A percentile compares a stretch with the other conserved stretches of the same genome.
Conservation (phyloP, 1,284 basidiomycete species). For the Sphaerobolus stellatus region DNA sequence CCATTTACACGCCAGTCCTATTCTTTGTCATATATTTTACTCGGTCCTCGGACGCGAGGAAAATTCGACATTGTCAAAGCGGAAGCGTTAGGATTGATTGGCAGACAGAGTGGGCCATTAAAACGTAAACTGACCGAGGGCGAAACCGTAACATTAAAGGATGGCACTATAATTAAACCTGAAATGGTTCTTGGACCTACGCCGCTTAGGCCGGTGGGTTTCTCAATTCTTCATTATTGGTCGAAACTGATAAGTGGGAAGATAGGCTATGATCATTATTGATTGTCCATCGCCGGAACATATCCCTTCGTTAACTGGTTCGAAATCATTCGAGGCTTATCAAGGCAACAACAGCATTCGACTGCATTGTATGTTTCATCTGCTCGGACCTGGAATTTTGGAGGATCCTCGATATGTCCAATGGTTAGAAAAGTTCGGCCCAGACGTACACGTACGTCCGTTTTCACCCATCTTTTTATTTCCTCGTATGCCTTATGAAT, state of each 20-base stretch:
- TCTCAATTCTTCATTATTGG: constrained; percentile 3
- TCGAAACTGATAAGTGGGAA: constrained; percentile 16
- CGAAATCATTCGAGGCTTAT: constrained; percentile 50
- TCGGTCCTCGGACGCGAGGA: constrained; percentile 80
- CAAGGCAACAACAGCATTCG: constrained; percentile 41
- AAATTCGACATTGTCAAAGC: constrained; percentile 81
- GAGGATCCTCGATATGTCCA: constrained; percentile 65
- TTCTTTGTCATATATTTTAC: constrained; percentile 60
- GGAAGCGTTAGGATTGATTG: constrained; percentile 62
- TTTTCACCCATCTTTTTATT: constrained; percentile 22
- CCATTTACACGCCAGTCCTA: constrained; percentile 1
- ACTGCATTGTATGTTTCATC: constrained; percentile 65
- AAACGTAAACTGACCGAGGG: constrained; percentile 50
- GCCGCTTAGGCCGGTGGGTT: constrained; percentile 34
- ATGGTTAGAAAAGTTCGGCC: constrained; percentile 70
- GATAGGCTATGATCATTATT: constrained; percentile 57
- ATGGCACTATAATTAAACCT: constrained; percentile 30
- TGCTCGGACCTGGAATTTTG: constrained; percentile 65
- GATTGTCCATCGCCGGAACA: constrained; percentile 62
- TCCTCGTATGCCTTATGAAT: constrained; percentile 24
- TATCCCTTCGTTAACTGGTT: constrained; percentile 54
- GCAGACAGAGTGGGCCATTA: constrained; percentile 55
- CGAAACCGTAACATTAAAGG: constrained; percentile 53
- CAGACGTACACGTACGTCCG: constrained; percentile 54
- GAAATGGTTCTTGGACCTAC: constrained; percentile 37